Evolutionary conservation across 371 early-diverging fungal species (phyloP), one percentile per base, ranked within the genome.

Genomic region (Mucor irregularis): DNA sequence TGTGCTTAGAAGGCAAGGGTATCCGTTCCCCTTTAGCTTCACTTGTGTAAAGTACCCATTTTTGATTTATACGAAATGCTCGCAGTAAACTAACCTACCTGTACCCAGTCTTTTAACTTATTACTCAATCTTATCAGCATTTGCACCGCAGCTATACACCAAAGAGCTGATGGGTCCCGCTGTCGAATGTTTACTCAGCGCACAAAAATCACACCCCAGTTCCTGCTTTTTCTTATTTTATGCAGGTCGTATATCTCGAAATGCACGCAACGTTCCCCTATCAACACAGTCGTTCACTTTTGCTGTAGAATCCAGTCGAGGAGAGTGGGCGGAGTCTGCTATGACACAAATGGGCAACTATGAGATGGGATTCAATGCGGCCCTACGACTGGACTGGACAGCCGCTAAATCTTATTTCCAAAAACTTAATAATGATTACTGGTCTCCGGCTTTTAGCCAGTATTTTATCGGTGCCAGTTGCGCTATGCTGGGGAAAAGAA

Each of bases 1-100:
- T 78, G 37, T 76, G 82, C 38, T 65, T 82, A 16, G 76, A 79
- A 31, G 78, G 80, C 11, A 57, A 74, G 22, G 84, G 87, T 0
- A 74, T 84, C 17, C 79, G 83, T n/a, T 75, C 87, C 0, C 81
- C 83, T 0, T 54, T 86, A n/a, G 83, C 83, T 8, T 81, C 82
- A 2, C 61, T 86, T 17, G 76, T 76, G 78, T 78, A 69, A 66
- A 65, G 66, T 24, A n/a, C n/a, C n/a, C n/a, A n/a, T n/a, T n/a
- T n/a, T n/a, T n/a, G n/a, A n/a, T n/a, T n/a, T n/a, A 42, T 31
- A 22, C 11, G 2, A 3, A 24, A 13, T 4, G 26, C 0, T 16
- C n/a, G n/a, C n/a, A n/a, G n/a, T n/a, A n/a, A n/a, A n/a, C n/a
- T n/a, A n/a, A n/a, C n/a, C n/a, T n/a, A n/a, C n/a, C n/a, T n/a